These are phyloP conservation scores for Sclerotinia spermophila DNA, from an alignment of 2,329 filamentous ascomycete genomes.

Conservation along the genomic window DNA sequence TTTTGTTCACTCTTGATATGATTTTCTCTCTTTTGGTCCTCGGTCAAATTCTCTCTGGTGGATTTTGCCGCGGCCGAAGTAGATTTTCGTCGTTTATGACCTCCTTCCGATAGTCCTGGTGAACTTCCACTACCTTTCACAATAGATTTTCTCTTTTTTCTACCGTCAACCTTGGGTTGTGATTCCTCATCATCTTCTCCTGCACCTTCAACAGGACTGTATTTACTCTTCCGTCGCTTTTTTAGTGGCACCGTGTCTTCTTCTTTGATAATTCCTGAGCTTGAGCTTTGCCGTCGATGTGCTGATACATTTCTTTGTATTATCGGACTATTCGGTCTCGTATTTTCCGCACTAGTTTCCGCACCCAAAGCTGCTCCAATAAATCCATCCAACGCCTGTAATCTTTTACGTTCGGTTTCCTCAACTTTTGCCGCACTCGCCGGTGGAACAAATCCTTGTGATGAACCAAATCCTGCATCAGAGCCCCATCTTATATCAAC, in stretches of 20 bases:
- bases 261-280: constrained; percentile 26
- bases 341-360: constrained; percentile 56
- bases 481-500: constrained; percentile 60
- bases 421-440: constrained; percentile 56
- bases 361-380: constrained; percentile 33
- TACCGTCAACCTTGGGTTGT: constrained; percentile 34
- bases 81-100: constrained; percentile 50
- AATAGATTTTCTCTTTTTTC: constrained; percentile 37
- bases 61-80: constrained; percentile 42
- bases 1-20: constrained; percentile 88
- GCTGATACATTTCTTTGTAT: neutral
- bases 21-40: constrained; percentile 79
- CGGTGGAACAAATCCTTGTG: constrained; percentile 56
- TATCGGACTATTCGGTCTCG: constrained; percentile 42
- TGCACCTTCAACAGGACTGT: constrained; percentile 39
- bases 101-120: constrained; percentile 25
- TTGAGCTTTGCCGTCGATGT: neutral
- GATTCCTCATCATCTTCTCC: constrained; percentile 43
- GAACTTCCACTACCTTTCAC: constrained; percentile 32
- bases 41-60: constrained; percentile 61
- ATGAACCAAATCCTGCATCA: constrained; percentile 58
- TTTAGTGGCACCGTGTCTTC: constrained; percentile 43
- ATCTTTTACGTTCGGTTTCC: constrained; percentile 51
- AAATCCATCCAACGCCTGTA: constrained; percentile 55
- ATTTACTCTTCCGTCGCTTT: constrained; percentile 55